Conservation (phyloP, 805 yeast genomes). For the Saccharomycopsis microspora region DNA sequence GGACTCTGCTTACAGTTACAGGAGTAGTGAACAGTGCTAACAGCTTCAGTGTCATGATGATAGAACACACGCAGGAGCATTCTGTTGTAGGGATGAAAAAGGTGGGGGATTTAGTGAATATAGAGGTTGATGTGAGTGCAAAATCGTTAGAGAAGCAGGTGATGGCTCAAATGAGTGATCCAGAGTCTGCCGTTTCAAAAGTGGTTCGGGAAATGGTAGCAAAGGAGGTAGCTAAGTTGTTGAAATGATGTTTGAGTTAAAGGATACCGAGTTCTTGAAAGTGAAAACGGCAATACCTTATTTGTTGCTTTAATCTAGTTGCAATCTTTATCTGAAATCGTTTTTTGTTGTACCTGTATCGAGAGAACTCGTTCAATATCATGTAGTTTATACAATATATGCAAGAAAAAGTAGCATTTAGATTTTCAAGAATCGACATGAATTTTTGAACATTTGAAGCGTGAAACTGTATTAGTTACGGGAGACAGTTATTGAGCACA, state of each 20-base stretch:
- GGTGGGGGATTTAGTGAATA: conserved; percentile 60
- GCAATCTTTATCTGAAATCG: no score
- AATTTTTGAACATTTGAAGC: no score
- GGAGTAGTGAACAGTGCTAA: conserved; percentile 47
- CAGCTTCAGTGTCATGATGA: conserved; percentile 79
- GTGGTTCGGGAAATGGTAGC: conserved; percentile 39
- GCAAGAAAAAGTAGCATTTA: no score
- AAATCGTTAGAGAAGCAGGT: conserved; percentile 86
- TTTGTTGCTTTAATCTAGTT: no score
- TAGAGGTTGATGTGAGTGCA: conserved; percentile 93
- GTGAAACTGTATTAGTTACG: no score
- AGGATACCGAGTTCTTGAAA: no score
- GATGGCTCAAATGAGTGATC: conserved; percentile 26
- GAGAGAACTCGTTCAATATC: no score
- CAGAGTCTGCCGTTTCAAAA: conserved; percentile 35
- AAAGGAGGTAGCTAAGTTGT: conserved; percentile 23
- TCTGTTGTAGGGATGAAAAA: conserved; percentile 62
- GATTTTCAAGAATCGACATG: no score
- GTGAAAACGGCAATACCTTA: no score
- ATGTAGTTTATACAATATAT: no score
- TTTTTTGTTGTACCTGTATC: no score
- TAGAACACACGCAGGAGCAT: conserved; percentile 77
- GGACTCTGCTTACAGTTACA: conserved; percentile 84
- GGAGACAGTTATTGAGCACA: no score
- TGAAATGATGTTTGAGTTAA: neutral